Evolutionary conservation across 345 rosid genomes (phyloP), one percentile per base, ranked within the genome.

Genomic region (Pelargonium nanum): DNA sequence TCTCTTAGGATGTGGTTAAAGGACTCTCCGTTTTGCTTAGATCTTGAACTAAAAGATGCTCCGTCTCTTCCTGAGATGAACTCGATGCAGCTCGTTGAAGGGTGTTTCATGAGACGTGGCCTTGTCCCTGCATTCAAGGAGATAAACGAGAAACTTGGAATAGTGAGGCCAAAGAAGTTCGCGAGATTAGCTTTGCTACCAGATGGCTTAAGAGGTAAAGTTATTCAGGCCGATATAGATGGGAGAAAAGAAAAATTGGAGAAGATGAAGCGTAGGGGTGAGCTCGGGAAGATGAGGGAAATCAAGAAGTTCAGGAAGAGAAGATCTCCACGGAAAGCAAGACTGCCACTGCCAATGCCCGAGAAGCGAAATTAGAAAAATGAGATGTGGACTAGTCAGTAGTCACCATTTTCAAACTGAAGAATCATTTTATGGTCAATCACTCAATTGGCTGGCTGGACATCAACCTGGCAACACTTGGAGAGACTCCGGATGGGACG

Each of bases 1-100:
- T 86, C 98, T 58, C 88, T 92, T 28, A 80, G 86, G 67, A 92
- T 92, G 98, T 92, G 98, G 98, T 72, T 92, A 68, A 92, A 88
- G 77, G 98, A 92, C 74, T 88, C 96, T 4, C 95, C 96, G 0
- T 92, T 92, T 74, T 92, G 98, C 78, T 70, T 87, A 56, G 98
- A 92, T 82, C 83, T 92, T 9, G 95, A 92, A 72, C 68, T 92
- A 59, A 92, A 85, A 73, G 84, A 92, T 62, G 77, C 81, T 0
- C 60, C 81, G 8, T 65, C 82, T 24, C 84, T 89, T 56, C 96
- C 93, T 0, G 86, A 85, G 61, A 44, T 67, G 55, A 92, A 78
- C 78, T 83, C 96, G 13, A 81, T 89, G 92, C 85, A 83, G 70
- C 83, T 92, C 61, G 70, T 92, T 2, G 88, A 85, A 6, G 93